phyloP scores from a whole-genome alignment of 176 grass and related monocot genomes.

The Phoenix roebelenii region DNA sequence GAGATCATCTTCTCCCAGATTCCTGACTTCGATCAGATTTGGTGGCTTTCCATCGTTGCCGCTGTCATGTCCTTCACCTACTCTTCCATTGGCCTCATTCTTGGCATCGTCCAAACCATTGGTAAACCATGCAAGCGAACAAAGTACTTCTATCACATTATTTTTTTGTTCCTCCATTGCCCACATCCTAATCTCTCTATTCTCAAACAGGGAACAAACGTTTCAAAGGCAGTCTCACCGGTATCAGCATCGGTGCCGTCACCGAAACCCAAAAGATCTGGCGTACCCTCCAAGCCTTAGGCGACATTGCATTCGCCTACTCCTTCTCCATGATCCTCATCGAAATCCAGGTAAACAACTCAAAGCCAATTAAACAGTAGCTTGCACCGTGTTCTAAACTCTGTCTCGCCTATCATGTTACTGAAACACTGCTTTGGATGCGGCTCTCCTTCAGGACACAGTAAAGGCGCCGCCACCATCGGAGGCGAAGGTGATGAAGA shows the following conservation, averaged over 20 bases:
- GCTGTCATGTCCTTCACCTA: slow-evolving; percentile 22
- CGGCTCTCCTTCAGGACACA: no score
- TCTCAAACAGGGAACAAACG: slow-evolving; percentile 3
- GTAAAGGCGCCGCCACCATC: no score
- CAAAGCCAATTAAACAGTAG: no score
- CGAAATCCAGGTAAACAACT: slow-evolving; percentile 9
- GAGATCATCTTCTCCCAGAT: slow-evolving; percentile 19
- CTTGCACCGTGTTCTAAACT: no score
- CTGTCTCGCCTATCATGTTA: no score
- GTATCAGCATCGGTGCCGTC: slow-evolving; percentile 11
- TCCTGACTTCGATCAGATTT: slow-evolving; percentile 21
- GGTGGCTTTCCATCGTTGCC: slow-evolving; percentile 20
- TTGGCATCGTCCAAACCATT: slow-evolving; percentile 10
- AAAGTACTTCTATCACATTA: not conserved
- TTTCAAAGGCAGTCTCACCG: slow-evolving; percentile 19
- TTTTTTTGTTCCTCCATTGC: not conserved
- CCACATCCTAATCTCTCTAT: not conserved
- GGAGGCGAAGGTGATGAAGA: no score
- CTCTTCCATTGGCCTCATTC: slow-evolving; percentile 15
- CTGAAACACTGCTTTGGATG: no score
- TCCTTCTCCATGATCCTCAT: slow-evolving; percentile 22
- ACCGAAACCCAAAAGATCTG: slow-evolving; percentile 9
- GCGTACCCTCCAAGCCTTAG: slow-evolving; percentile 18
- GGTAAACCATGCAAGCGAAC: not conserved
- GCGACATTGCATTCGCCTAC: slow-evolving; percentile 22